Conservation (phyloP, 1,284 basidiomycete genomes). For the Ganoderma lucidum region DNA sequence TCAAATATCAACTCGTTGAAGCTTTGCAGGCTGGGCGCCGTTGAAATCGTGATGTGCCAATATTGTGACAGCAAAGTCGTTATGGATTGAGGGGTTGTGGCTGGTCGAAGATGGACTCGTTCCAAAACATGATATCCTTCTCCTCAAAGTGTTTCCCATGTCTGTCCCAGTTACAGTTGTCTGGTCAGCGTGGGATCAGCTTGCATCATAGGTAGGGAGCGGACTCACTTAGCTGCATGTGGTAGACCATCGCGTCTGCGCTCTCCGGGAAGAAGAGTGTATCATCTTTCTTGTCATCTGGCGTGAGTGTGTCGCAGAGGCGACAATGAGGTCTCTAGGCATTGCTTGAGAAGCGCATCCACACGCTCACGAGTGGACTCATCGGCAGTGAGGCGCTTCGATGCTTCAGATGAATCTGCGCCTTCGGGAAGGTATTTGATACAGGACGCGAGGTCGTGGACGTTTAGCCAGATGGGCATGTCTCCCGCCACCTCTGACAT, state of each 20-base stretch:
- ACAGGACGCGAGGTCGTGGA: no score
- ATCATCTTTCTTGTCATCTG: not conserved
- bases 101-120: not conserved
- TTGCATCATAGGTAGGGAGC: no score
- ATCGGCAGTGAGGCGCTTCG: not conserved
- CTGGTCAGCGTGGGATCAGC: no score
- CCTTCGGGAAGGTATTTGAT: no score
- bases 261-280: not conserved
- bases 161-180: not conserved
- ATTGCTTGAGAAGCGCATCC: not conserved
- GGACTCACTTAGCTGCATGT: not conserved
- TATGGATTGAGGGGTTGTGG: no score
- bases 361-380: not conserved
- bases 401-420: no score
- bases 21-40: no score
- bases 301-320: not conserved
- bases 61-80: no score
- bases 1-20: no score
- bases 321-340: not conserved
- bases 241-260: constrained; percentile 13
- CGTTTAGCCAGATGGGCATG: no score
- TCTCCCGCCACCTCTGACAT: no score
- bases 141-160: not conserved
- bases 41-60: no score
- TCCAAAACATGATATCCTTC: not conserved